Percentiles rank a stretch among this genome's conserved stretches.
Evolutionary conservation across 1,284 basidiomycete genomes (phyloP).

Genomic region (Boletellus dicymbophilus): DNA sequence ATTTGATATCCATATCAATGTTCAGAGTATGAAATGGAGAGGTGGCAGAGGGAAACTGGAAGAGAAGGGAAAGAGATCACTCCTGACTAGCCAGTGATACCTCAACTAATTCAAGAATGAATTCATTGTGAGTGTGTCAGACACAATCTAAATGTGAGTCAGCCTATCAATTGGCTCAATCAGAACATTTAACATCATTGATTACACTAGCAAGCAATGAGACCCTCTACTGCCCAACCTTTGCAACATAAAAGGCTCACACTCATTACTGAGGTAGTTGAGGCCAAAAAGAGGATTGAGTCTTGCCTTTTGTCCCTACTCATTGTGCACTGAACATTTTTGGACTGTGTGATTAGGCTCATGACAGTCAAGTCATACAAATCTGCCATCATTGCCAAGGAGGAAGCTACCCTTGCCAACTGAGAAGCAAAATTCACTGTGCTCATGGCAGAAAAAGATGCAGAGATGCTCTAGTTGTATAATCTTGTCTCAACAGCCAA

Average conservation of each 20-base stretch:
- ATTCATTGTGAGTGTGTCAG: too few species aligned
- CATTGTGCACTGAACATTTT: slow-evolving; percentile 1
- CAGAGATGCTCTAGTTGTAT: slow-evolving; percentile 55
- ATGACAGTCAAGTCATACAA: slow-evolving; percentile 64
- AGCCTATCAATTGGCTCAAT: background rate
- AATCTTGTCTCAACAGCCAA: slow-evolving; percentile 40
- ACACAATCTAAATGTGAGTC: slow-evolving; percentile 78
- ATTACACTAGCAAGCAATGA: slow-evolving; percentile 70
- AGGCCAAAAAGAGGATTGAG: slow-evolving; percentile 78
- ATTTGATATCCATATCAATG: too few species aligned
- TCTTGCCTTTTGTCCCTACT: background rate
- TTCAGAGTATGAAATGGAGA: too few species aligned
- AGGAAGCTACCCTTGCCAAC: slow-evolving; percentile 58
- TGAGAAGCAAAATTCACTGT: slow-evolving; percentile 53
- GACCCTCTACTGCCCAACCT: slow-evolving; percentile 78
- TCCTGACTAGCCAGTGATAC: too few species aligned
- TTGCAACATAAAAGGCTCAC: slow-evolving; percentile 77
- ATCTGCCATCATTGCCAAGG: slow-evolving; percentile 47
- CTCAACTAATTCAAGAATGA: too few species aligned
- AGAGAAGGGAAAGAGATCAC: too few species aligned
- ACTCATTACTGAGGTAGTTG: slow-evolving; percentile 71
- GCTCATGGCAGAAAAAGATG: slow-evolving; percentile 56
- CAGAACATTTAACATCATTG: background rate
- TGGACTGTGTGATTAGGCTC: too few species aligned
- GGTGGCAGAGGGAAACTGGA: too few species aligned